Evolutionary conservation across 176 grass and related monocot genomes (phyloP), one percentile per base, ranked within the genome.

Genomic region (Aechmea fasciata): DNA sequence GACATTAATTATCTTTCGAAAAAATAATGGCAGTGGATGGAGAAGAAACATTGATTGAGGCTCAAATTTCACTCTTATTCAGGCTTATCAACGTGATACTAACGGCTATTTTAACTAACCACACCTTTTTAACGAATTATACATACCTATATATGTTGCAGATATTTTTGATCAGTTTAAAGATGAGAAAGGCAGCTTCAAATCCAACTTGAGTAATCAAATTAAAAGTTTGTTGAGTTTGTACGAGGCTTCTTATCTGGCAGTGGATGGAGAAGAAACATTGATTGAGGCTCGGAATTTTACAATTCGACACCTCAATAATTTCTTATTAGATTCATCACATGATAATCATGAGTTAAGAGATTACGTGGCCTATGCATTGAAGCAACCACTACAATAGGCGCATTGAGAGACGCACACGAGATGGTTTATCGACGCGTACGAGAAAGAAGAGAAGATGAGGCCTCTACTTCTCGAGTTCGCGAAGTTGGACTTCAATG

Each of bases 401-500:
- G 71, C n/a, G 55, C 11, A 10, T 73, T 28, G 15, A 29, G 11
- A 59, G 71, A 49, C 25, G 15, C 54, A 73, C 2, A 20, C 53
- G 9, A 62, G 53, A 18, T 73, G 71, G 71, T 73, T 73, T 52
- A 73, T 73, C 7, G 70, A 73, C 29, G 28, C 26, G 0, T 73
- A 52, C 70, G 2, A 47, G 2, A 62, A 29, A 17, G 13, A 63
- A 23, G 10, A n/a, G 3, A 63, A 28, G 11, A 23, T 63, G 10
- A 15, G 57, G 29, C 71, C 71, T 49, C 10, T 63, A 10, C 68
- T 82, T 3, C 68, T 64, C 26, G 74, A 83, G 50, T 49, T 83
- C 14, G 69, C 80, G 11, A 66, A 52, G 63, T 64, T 77, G 33
- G 80, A 83, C 57, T 83, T 77, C 66, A 83, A 83, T 50, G 11